phyloP scores from a whole-genome alignment of 306 rosid species.

The Ceratonia siliqua region DNA sequence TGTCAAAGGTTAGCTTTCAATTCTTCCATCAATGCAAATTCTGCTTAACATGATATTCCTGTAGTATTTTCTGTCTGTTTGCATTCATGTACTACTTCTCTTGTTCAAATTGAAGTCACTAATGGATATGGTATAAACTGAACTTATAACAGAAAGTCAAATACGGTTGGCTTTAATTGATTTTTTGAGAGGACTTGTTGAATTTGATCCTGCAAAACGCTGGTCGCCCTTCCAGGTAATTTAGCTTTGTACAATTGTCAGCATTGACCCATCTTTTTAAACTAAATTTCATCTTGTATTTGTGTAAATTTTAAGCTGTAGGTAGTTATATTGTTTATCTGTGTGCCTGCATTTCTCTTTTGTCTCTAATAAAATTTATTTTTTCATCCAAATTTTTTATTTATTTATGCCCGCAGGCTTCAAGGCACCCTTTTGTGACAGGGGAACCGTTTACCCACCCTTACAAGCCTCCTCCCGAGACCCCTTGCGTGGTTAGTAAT shows the following conservation, averaged over 20 bases:
- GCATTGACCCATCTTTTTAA: not conserved
- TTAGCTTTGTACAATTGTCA: conserved; percentile 15
- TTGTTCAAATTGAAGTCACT: conserved; percentile 33
- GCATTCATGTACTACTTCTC: not conserved
- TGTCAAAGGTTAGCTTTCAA: conserved; percentile 64
- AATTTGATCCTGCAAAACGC: conserved; percentile 94
- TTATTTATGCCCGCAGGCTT: conserved; percentile 67
- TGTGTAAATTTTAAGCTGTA: conserved; percentile 27
- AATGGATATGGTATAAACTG: conserved; percentile 35
- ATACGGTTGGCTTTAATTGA: conserved; percentile 87
- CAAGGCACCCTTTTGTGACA: conserved; percentile 96
- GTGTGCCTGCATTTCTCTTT: conserved; percentile 40
- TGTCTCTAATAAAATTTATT: not conserved
- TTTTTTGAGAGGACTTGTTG: conserved; percentile 93
- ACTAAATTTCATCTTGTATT: conserved; percentile 33
- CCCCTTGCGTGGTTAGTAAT: conserved; percentile 83
- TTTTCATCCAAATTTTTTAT: not conserved
- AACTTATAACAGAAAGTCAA: conserved; percentile 76
- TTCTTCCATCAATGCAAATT: not conserved
- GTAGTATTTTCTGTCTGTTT: not conserved
- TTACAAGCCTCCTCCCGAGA: conserved; percentile 80
- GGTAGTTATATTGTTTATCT: conserved; percentile 41
- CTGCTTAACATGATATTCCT: conserved; percentile 25
- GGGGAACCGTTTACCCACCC: conserved; percentile 97
- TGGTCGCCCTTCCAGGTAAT: conserved; percentile 98